These are phyloP conservation scores for Albifimbria verrucaria DNA, from an alignment of 2,329 filamentous ascomycete genomes.

Conservation along the genomic window DNA sequence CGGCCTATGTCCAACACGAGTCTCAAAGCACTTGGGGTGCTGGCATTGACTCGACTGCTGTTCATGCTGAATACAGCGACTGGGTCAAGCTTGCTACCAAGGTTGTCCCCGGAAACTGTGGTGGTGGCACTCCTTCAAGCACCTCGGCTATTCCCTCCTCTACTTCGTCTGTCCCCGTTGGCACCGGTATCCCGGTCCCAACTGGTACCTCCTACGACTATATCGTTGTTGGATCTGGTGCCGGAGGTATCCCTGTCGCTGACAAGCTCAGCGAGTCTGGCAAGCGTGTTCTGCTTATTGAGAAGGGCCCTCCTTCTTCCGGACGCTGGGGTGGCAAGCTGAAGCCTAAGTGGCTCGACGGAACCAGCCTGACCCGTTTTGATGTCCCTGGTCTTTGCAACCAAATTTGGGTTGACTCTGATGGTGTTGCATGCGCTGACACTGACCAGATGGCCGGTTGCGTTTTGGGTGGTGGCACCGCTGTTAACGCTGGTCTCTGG, in stretches of 20 bases:
- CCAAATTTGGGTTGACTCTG: conserved; percentile 63
- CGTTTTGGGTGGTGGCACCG: conserved; percentile 64
- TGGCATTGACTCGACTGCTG: conserved; percentile 29
- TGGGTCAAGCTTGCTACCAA: conserved; percentile 44
- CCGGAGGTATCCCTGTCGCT: conserved; percentile 58
- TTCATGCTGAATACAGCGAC: conserved; percentile 36
- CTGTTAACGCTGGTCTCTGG: conserved; percentile 67
- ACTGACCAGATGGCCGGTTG: conserved; percentile 73
- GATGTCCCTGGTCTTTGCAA: conserved; percentile 71
- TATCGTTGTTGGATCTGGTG: conserved; percentile 61
- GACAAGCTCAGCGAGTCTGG: conserved; percentile 57
- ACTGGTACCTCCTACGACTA: conserved; percentile 51
- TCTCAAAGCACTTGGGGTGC: conserved; percentile 48
- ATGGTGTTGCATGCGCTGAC: conserved; percentile 64
- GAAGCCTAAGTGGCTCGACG: conserved; percentile 59
- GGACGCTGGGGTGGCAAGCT: conserved; percentile 62
- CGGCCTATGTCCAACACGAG: conserved; percentile 51
- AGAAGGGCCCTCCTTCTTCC: conserved; percentile 59
- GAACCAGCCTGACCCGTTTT: conserved; percentile 63
- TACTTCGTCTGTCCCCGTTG: conserved; percentile 17
- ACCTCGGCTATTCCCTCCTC: conserved; percentile 22
- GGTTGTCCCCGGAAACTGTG: conserved; percentile 31
- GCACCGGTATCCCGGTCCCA: conserved; percentile 27
- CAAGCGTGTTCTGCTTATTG: conserved; percentile 61
- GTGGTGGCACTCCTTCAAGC: conserved; percentile 11